Conservation (phyloP, 2,329 filamentous ascomycete genomes). For the Rhynchosporium agropyri region DNA sequence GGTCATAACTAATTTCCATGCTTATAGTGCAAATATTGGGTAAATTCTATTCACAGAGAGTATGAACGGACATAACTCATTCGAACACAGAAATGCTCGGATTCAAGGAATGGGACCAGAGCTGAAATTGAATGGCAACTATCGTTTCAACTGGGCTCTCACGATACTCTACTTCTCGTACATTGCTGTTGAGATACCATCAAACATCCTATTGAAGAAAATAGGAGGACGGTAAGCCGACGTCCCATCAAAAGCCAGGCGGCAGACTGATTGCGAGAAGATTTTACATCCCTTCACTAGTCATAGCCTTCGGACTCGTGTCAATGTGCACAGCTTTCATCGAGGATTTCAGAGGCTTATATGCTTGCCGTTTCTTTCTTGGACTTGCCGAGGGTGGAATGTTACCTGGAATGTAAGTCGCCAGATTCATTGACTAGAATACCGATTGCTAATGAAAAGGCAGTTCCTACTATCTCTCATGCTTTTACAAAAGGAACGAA, state of each 20-base stretch:
- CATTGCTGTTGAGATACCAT: constrained; percentile 61
- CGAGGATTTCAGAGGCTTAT: constrained; percentile 46
- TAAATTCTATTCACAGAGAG: background rate
- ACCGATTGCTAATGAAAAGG: background rate
- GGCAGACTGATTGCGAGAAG: constrained; percentile 39
- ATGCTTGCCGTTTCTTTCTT: constrained; percentile 51
- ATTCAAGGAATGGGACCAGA: constrained; percentile 65
- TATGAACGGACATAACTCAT: background rate
- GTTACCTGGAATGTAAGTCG: constrained; percentile 42
- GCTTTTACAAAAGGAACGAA: constrained; percentile 67
- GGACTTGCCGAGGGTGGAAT: constrained; percentile 56
- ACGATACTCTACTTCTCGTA: constrained; percentile 65
- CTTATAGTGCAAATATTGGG: constrained; percentile 18
- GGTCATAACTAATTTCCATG: constrained; percentile 30
- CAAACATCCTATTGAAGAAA: constrained; percentile 37
- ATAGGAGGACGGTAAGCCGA: constrained; percentile 8
- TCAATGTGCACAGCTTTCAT: constrained; percentile 52
- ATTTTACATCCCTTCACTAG: constrained; percentile 46
- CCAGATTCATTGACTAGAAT: background rate
- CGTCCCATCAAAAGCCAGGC: constrained; percentile 45
- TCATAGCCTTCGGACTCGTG: constrained; percentile 49
- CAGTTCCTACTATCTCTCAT: constrained; percentile 56
- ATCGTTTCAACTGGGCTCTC: constrained; percentile 61
- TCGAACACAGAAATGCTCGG: constrained; percentile 52
- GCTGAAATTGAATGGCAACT: constrained; percentile 49